Conservation (phyloP, 2,329 filamentous ascomycete species). For the Nigrospora osmanthi region DNA sequence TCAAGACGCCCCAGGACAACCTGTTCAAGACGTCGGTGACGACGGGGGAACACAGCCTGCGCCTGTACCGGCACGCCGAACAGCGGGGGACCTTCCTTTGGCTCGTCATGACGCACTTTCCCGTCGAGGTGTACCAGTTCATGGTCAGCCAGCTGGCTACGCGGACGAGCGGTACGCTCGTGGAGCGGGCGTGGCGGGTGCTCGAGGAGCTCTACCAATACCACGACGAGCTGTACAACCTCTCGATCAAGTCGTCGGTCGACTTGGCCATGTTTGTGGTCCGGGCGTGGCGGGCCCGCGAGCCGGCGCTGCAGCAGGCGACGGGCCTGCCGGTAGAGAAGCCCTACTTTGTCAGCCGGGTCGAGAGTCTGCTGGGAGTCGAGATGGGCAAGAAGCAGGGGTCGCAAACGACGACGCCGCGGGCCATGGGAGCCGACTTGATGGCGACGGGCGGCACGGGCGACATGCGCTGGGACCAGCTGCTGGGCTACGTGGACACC, state of each 20-base stretch:
- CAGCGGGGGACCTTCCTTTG: constrained; percentile 41
- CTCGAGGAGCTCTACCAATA: constrained; percentile 38
- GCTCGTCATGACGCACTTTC: constrained; percentile 43
- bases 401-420: not conserved
- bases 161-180: constrained; percentile 37
- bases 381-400: constrained; percentile 17
- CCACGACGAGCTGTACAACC: constrained; percentile 43
- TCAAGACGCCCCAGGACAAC: constrained; percentile 41
- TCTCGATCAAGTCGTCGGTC: constrained; percentile 33
- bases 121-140: constrained; percentile 47
- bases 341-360: constrained; percentile 36
- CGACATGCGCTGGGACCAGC: constrained; percentile 22
- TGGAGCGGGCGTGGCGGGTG: constrained; percentile 45
- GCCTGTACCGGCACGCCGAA: constrained; percentile 32
- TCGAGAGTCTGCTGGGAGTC: constrained; percentile 33
- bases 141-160: constrained; percentile 45
- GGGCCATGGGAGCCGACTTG: not conserved
- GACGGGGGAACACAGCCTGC: constrained; percentile 37
- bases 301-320: constrained; percentile 27
- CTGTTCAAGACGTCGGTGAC: constrained; percentile 47
- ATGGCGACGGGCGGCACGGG: constrained; percentile 3
- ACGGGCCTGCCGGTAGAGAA: constrained; percentile 28
- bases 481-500: constrained; percentile 20
- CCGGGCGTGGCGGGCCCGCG: constrained; percentile 45
- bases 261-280: constrained; percentile 39